Base-by-base conservation (phyloP, 208 protist species). In the Acanthamoeba lugdunensis region DNA sequence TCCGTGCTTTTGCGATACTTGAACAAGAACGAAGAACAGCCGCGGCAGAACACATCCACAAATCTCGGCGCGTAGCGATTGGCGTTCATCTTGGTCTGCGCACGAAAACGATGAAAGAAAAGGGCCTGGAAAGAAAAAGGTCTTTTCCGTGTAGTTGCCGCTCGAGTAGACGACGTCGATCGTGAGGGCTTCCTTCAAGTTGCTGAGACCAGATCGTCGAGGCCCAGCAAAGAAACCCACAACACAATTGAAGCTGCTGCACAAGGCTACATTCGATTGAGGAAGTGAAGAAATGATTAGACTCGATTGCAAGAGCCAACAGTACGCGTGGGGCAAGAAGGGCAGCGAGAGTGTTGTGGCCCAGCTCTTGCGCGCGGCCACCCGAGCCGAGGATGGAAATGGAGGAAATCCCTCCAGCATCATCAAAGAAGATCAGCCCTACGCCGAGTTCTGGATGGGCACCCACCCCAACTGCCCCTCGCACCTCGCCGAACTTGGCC, bases 371-470 rank as follows among this genome's bases (percentile, higher is more conserved):
- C 9, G 25, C 50, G 79, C 79, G 28, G 23, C 71, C 58, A 23
- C 23, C 58, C 81, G 14, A 67, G 41, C 50, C 8, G 23, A 58
- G 6, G 54, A 58, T 58, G 54, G 54, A 58, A 58, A 58, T 58
- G 52, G 50, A 30, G 52, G 58, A 33, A 56, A 81, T 82, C 77
- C 77, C 41, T 79, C 52, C 87, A 9, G 21, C 25, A 52, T 28
- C 41, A 58, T 95, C 33, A 50, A 94, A 18, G 75, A 61, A 14
- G 81, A 94, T 50, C 52, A 93, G 61, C 96, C 95, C 28, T 98
- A 97, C 69, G 98, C 98, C 25, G 99, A 99, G 96, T 94, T 99
- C 69, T 99, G 99, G 99, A 98, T 99, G 79, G 99, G 99, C 28
- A 99, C 98, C 45, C 99, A 99, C 94, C 96, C 97, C 2, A 98